phyloP scores from a whole-genome alignment of 2,329 filamentous ascomycete species.

The Paracorniculantispora psalliotae region DNA sequence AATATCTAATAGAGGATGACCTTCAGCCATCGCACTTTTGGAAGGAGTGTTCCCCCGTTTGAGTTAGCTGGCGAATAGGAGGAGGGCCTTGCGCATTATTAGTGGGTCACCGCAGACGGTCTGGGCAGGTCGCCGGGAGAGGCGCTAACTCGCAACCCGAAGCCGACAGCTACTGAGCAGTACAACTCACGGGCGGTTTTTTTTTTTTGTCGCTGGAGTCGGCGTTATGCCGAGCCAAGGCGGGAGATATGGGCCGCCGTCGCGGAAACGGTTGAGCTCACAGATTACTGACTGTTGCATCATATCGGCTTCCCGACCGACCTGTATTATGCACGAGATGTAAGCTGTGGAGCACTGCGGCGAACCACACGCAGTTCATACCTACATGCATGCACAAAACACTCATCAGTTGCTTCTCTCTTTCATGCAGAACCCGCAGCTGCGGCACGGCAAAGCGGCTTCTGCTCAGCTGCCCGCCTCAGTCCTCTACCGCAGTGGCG shows the following conservation, averaged over 20 bases:
- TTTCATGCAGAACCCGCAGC: conserved; percentile 2
- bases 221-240: conserved; percentile 10
- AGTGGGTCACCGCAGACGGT: no score
- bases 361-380: background rate
- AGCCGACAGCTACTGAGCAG: conserved; percentile 13
- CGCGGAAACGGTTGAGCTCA: no score
- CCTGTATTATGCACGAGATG: background rate
- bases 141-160: conserved; percentile 1
- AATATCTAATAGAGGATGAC: no score
- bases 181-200: background rate
- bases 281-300: background rate
- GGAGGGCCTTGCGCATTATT: no score
- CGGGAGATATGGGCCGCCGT: no score
- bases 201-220: background rate
- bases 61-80: no score
- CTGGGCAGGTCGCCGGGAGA: background rate
- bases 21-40: no score
- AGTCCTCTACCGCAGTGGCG: conserved; percentile 28
- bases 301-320: conserved; percentile 1
- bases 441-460: background rate
- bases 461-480: conserved; percentile 19
- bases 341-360: background rate
- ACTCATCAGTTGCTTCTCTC: no score
- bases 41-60: background rate
- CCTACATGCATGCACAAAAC: no score